Percentiles rank a stretch among this genome's conserved stretches.
Evolutionary conservation across 1,284 basidiomycete species (phyloP).

Genomic region (Schizopora paradoxa): DNA sequence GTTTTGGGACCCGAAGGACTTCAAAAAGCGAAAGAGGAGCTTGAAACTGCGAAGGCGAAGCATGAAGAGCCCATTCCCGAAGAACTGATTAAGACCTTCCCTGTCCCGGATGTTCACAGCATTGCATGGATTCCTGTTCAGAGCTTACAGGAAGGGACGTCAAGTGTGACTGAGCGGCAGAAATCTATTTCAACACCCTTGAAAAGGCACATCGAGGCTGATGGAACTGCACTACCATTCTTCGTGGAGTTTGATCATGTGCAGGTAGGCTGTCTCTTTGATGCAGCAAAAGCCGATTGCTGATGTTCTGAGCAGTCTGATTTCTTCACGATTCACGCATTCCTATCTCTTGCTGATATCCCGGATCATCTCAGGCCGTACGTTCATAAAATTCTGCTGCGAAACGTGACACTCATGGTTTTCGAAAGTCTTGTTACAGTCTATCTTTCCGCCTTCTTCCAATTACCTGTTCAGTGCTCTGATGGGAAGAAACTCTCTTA

Average conservation of each 20-base stretch:
- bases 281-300: conserved; percentile 4
- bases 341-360: conserved; percentile 70
- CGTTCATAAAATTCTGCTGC: conserved; percentile 27
- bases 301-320: conserved; percentile 60
- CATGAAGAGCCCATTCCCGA: conserved; percentile 83
- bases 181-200: conserved; percentile 38
- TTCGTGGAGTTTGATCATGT: conserved; percentile 91
- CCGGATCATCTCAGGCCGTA: conserved; percentile 74
- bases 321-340: conserved; percentile 81
- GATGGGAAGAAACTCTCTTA: conserved; percentile 71
- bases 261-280: conserved; percentile 42
- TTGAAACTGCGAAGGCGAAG: conserved; percentile 83
- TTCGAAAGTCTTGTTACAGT: conserved; percentile 64
- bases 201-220: conserved; percentile 63
- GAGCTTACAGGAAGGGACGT: conserved; percentile 61
- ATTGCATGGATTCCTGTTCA: conserved; percentile 96
- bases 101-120: conserved; percentile 81
- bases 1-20: conserved; percentile 80
- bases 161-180: too few relatives aligned
- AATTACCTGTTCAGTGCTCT: conserved; percentile 73
- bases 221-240: conserved; percentile 72
- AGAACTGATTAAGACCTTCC: conserved; percentile 79
- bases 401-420: conserved; percentile 12
- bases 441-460: conserved; percentile 88
- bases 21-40: conserved; percentile 58